Conservation (phyloP, 257 asterid species). For the Haberlea rhodopensis region DNA sequence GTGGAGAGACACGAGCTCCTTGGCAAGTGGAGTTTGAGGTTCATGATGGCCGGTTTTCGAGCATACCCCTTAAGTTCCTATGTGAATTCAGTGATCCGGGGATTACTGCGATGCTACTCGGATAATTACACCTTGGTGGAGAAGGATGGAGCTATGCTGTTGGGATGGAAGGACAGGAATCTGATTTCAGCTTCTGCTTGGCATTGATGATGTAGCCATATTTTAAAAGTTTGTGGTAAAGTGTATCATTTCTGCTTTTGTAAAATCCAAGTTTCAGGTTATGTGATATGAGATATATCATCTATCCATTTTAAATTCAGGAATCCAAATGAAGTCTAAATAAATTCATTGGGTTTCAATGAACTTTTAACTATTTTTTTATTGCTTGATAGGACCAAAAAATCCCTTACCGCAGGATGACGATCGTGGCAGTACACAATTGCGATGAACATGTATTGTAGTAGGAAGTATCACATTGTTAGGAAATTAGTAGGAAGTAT, state of each 20-base stretch:
- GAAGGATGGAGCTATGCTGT: conserved; percentile 73
- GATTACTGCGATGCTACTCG: conserved; percentile 64
- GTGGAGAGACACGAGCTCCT: conserved; percentile 85
- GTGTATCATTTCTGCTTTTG: background rate
- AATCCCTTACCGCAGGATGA: no score
- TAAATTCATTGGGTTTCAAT: no score
- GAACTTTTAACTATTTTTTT: no score
- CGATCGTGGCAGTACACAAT: no score
- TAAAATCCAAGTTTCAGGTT: background rate
- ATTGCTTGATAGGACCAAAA: no score
- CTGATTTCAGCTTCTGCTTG: conserved; percentile 90
- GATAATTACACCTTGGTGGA: conserved; percentile 74
- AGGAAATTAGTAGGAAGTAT: no score
- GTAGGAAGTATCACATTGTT: no score
- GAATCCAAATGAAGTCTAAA: no score
- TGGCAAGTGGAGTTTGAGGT: conserved; percentile 84
- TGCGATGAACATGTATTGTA: no score
- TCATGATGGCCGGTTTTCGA: conserved; percentile 81
- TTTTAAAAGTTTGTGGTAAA: no score
- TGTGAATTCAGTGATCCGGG: conserved; percentile 73
- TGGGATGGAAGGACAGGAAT: conserved; percentile 90
- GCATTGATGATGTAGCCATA: conserved; percentile 34
- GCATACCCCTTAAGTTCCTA: conserved; percentile 67
- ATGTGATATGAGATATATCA: no score
- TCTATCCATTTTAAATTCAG: no score